Evolutionary conservation across 306 rosid genomes (phyloP).

Genomic region (Fagus crenata): DNA sequence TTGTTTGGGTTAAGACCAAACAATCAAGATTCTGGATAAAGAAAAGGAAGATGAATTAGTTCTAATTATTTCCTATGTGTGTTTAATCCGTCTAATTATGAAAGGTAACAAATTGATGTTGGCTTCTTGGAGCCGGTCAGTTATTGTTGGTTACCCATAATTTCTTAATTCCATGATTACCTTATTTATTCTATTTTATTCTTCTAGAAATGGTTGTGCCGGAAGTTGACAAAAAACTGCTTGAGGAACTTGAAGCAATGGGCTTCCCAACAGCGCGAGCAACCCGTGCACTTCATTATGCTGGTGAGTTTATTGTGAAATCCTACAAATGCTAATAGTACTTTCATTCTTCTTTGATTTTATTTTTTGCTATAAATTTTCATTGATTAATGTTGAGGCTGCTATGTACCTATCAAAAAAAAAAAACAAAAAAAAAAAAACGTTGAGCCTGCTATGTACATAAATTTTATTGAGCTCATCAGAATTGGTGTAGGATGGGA

Average conservation of each 20-base stretch:
- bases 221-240: slow-evolving; percentile 77
- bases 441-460: background rate
- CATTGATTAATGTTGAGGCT: background rate
- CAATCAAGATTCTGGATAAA: background rate
- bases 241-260: slow-evolving; percentile 89
- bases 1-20: background rate
- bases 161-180: slow-evolving; percentile 8
- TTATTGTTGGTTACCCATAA: background rate
- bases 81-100: background rate
- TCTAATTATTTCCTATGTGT: background rate
- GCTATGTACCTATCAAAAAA: background rate
- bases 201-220: slow-evolving; percentile 87
- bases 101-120: background rate
- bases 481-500: background rate
- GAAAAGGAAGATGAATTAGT: background rate
- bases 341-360: background rate
- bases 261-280: slow-evolving; percentile 80
- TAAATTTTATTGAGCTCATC: background rate
- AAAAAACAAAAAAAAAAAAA: no score
- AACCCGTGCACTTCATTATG: slow-evolving; percentile 79
- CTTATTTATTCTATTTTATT: slow-evolving; percentile 24
- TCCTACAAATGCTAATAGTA: background rate
- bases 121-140: background rate
- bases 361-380: background rate
- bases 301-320: slow-evolving; percentile 45